These are phyloP conservation scores for Cladosporium sp. DNA, from an alignment of 2,329 filamentous ascomycete genomes.

Conservation along the genomic window DNA sequence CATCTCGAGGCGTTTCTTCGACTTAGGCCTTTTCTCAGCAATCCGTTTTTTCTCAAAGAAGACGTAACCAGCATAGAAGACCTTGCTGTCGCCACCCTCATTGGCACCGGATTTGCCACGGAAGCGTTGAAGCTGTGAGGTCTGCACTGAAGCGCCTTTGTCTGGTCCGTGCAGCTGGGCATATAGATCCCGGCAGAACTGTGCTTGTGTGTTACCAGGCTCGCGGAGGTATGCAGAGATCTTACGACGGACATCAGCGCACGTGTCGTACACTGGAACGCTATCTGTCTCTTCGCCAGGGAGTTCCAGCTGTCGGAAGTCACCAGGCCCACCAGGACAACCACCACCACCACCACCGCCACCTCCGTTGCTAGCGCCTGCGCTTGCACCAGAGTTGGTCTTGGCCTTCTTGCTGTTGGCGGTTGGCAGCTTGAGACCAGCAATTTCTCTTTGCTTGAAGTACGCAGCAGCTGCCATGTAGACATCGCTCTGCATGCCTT, in stretches of 20 bases:
- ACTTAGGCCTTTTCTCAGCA: slow-evolving; percentile 54
- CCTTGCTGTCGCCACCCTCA: slow-evolving; percentile 51
- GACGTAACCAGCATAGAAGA: slow-evolving; percentile 43
- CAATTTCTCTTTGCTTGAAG: slow-evolving; percentile 56
- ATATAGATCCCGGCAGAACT: slow-evolving; percentile 51
- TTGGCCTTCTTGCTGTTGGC: slow-evolving; percentile 18
- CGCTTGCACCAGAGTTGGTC: slow-evolving; percentile 21
- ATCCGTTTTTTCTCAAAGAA: slow-evolving; percentile 60
- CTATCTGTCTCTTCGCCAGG: slow-evolving; percentile 50
- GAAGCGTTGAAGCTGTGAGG: slow-evolving; percentile 53
- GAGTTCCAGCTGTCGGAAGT: slow-evolving; percentile 47
- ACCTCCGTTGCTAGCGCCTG: slow-evolving; percentile 13
- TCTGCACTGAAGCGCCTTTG: slow-evolving; percentile 41
- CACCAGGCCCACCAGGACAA: background rate
- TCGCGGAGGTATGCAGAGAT: slow-evolving; percentile 54
- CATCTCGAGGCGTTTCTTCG: slow-evolving; percentile 46
- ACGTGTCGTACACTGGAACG: slow-evolving; percentile 59
- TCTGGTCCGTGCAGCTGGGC: slow-evolving; percentile 42
- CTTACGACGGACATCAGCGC: slow-evolving; percentile 60
- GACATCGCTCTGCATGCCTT: slow-evolving; percentile 35
- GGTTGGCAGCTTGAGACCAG: slow-evolving; percentile 46
- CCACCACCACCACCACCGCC: background rate
- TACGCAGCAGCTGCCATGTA: slow-evolving; percentile 40
- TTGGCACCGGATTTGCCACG: slow-evolving; percentile 52
- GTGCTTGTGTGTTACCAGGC: slow-evolving; percentile 53